These are phyloP conservation scores for Neonectria hederae DNA, from an alignment of 2,329 filamentous ascomycete genomes.

Conservation along the genomic window DNA sequence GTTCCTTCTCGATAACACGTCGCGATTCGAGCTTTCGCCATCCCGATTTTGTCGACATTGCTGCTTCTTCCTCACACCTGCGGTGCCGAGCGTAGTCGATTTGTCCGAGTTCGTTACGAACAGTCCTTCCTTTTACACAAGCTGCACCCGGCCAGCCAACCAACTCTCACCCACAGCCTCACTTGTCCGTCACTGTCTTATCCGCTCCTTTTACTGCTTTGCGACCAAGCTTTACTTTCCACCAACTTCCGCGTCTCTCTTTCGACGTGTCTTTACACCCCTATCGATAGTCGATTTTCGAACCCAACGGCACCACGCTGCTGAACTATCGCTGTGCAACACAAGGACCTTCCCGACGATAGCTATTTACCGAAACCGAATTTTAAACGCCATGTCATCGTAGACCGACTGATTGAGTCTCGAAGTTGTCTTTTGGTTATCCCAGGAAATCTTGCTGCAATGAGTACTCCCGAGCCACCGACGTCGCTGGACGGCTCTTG, in stretches of 20 bases:
- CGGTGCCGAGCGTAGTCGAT: slow-evolving; percentile 38
- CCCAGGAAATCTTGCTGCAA: slow-evolving; percentile 49
- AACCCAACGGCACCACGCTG: slow-evolving; percentile 7
- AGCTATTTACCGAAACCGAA: slow-evolving; percentile 20
- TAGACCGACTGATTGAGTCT: slow-evolving; percentile 27
- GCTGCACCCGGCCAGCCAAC: slow-evolving; percentile 40
- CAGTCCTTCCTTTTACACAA: slow-evolving; percentile 34
- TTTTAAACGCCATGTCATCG: slow-evolving; percentile 41
- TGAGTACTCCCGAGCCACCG: slow-evolving; percentile 77
- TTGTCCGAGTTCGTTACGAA: slow-evolving; percentile 29
- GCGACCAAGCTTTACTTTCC: slow-evolving; percentile 21
- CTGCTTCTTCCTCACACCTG: slow-evolving; percentile 38
- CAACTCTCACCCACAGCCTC: slow-evolving; percentile 33
- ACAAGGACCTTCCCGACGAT: slow-evolving; percentile 26
- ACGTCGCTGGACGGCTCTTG: slow-evolving; percentile 80
- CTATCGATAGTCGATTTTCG: slow-evolving; percentile 21
- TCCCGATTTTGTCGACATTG: slow-evolving; percentile 12
- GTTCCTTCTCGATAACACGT: background rate
- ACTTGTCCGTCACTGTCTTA: slow-evolving; percentile 31
- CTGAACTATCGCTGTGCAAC: slow-evolving; percentile 16
- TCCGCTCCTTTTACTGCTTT: slow-evolving; percentile 27
- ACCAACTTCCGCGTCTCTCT: slow-evolving; percentile 7
- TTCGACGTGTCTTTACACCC: slow-evolving; percentile 12
- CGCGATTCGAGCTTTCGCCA: background rate
- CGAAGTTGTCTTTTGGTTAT: slow-evolving; percentile 23